These are phyloP conservation scores for Thalassia testudinum DNA, from an alignment of 116 monocot species.

Conservation along the genomic window DNA sequence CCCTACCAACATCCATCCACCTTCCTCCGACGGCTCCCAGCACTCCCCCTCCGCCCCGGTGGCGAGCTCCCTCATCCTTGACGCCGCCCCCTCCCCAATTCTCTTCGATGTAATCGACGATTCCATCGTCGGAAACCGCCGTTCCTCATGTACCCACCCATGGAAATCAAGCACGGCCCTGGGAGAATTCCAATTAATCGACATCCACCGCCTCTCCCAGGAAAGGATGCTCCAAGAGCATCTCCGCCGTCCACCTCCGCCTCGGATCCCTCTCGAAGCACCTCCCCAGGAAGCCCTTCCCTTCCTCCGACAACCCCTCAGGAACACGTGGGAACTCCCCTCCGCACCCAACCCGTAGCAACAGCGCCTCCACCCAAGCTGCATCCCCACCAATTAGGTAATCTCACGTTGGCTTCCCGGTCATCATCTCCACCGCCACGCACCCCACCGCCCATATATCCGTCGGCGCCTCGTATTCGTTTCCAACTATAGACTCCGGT, in stretches of 20 bases:
- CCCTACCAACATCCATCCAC: too few species aligned
- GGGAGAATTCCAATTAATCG: not conserved
- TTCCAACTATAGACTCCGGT: constrained; percentile 11
- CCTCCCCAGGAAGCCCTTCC: constrained; percentile 30
- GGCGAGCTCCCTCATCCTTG: too few species aligned
- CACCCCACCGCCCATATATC: constrained; percentile 39
- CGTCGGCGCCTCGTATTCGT: constrained; percentile 14
- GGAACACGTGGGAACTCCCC: constrained; percentile 14
- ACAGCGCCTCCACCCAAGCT: not conserved
- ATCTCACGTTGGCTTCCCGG: constrained; percentile 10
- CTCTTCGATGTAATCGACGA: too few species aligned
- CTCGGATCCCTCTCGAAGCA: constrained; percentile 21
- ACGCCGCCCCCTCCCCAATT: too few species aligned
- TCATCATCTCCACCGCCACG: constrained; percentile 21
- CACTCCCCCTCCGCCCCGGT: too few species aligned
- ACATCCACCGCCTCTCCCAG: not conserved
- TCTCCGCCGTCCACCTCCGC: constrained; percentile 33
- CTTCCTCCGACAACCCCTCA: constrained; percentile 15
- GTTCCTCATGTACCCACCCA: not conserved
- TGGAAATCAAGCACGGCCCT: constrained; percentile 1
- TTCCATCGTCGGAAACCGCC: not conserved
- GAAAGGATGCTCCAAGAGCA: constrained; percentile 38
- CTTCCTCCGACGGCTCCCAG: too few species aligned
- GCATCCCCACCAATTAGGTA: too few species aligned
- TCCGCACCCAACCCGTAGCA: constrained; percentile 10